Conservation (phyloP, 768 basidiomycete species). For the Panaeolus cyanescens region DNA sequence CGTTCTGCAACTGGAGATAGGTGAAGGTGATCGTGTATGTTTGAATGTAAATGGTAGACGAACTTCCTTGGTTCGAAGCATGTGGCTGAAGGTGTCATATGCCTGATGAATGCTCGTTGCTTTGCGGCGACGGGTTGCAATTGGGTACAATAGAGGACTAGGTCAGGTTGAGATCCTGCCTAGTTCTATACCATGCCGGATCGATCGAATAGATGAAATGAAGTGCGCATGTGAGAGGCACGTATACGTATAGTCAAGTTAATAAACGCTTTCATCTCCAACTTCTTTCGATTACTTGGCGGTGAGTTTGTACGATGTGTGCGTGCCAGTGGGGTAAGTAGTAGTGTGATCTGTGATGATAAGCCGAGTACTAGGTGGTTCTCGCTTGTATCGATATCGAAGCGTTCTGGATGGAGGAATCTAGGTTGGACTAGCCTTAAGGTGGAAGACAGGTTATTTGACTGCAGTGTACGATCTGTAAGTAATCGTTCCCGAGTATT, state of each 20-base stretch:
- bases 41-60: not conserved
- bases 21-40: too few relatives aligned
- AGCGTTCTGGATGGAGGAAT: too few relatives aligned
- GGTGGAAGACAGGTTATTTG: too few relatives aligned
- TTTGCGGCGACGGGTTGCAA: not conserved
- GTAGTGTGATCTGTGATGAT: not conserved
- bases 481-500: too few relatives aligned
- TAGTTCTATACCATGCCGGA: not conserved
- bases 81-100: not conserved
- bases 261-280: not conserved
- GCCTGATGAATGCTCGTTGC: not conserved
- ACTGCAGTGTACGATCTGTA: too few relatives aligned
- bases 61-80: not conserved
- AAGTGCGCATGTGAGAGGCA: not conserved
- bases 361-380: not conserved
- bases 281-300: not conserved
- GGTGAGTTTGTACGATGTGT: too few relatives aligned
- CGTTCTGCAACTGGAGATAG: not conserved
- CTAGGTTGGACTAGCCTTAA: too few relatives aligned
- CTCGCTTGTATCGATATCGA: too few relatives aligned
- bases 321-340: not conserved
- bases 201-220: not conserved
- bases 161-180: not conserved
- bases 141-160: not conserved
- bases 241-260: too few relatives aligned